A percentile compares a stretch with the other conserved stretches of the same genome.
Evolutionary conservation across 1,284 basidiomycete genomes (phyloP).

Genomic region (Uromyces viciae-fabae): DNA sequence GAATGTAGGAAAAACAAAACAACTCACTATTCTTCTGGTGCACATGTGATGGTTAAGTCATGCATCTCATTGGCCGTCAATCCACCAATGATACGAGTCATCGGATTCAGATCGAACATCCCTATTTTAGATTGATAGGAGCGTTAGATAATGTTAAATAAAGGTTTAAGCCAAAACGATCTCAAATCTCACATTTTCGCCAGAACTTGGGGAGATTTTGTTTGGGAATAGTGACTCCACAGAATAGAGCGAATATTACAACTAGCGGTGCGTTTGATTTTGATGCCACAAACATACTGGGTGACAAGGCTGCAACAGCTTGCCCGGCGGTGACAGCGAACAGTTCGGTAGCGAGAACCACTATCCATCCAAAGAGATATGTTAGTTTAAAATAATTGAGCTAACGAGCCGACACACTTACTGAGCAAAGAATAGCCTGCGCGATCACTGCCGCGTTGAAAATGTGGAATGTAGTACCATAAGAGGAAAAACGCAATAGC

Average conservation of each 20-base stretch:
- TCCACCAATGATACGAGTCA: conserved; percentile 66
- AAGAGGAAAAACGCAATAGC: conserved; percentile 70
- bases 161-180: conserved; percentile 60
- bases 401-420: neutral
- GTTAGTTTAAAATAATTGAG: neutral
- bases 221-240: conserved; percentile 56
- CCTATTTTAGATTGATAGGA: too few relatives aligned
- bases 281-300: conserved; percentile 69
- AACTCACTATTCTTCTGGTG: conserved; percentile 48
- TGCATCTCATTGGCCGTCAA: conserved; percentile 28
- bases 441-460: conserved; percentile 55
- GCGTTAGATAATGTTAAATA: too few relatives aligned
- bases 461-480: conserved; percentile 64
- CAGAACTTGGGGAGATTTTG: conserved; percentile 68
- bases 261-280: conserved; percentile 72
- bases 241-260: conserved; percentile 68
- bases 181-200: conserved; percentile 68
- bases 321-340: conserved; percentile 73
- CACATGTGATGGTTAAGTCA: conserved; percentile 48
- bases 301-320: conserved; percentile 69
- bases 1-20: conserved; percentile 36
- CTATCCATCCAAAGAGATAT: neutral
- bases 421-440: conserved; percentile 70
- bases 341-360: conserved; percentile 68
- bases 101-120: conserved; percentile 57